A percentile compares a stretch with the other conserved stretches of the same genome.
These are phyloP conservation scores for Talaromyces islandicus DNA, from an alignment of 2,329 filamentous ascomycete genomes.

Conservation along the genomic window DNA sequence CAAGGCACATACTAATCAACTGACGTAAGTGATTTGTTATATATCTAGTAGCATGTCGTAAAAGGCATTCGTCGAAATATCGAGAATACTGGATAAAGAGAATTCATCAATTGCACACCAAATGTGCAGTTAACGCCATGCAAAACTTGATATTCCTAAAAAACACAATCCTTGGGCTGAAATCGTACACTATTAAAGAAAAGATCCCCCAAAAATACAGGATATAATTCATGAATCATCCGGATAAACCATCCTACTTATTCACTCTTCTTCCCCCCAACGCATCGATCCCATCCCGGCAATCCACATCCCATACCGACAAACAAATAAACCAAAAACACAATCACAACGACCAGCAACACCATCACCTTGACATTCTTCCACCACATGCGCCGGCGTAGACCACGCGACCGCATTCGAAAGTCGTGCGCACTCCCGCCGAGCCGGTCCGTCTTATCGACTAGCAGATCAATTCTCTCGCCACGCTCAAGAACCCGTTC, in stretches of 20 bases:
- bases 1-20: constrained; percentile 16
- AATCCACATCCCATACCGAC: constrained; percentile 68
- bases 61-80: no score
- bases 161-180: not conserved
- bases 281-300: constrained; percentile 47
- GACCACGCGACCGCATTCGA: constrained; percentile 72
- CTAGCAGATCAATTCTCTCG: constrained; percentile 85
- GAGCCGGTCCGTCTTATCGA: constrained; percentile 92
- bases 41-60: no score
- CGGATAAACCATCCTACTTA: not conserved
- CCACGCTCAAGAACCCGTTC: constrained; percentile 83
- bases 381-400: constrained; percentile 98
- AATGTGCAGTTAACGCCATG: not conserved
- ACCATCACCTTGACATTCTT: constrained; percentile 97
- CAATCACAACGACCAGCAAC: constrained; percentile 62
- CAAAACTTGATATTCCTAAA: not conserved
- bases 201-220: not conserved
- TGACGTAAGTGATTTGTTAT: not conserved
- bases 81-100: not conserved
- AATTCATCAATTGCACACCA: not conserved
- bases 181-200: not conserved
- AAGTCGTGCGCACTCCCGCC: constrained; percentile 89
- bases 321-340: constrained; percentile 66
- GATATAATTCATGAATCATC: not conserved
- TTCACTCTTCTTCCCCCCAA: constrained; percentile 20